A percentile compares a stretch with the other conserved stretches of the same genome.
Evolutionary conservation across 225 moss, liverwort and hornwort species (phyloP).

Genomic region (Asterella californica): DNA sequence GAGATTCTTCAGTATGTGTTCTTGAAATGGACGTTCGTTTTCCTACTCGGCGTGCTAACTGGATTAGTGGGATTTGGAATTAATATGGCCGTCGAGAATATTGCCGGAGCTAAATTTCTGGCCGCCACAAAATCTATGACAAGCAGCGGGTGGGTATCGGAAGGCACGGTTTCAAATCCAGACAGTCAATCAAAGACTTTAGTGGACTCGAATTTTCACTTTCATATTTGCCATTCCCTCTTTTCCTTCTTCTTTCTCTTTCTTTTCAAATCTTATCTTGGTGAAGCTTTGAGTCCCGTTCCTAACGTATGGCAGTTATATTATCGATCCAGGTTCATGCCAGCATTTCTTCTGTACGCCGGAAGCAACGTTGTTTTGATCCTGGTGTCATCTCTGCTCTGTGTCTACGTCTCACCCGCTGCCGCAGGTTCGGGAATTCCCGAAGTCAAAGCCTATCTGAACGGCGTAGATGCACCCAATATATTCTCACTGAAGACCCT

Average conservation of each 20-base stretch:
- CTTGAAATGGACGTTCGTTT: constrained; percentile 83
- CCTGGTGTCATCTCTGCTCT: constrained; percentile 54
- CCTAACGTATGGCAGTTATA: neutral
- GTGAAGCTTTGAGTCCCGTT: neutral
- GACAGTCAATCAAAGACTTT: neutral
- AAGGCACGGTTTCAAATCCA: constrained; percentile 7
- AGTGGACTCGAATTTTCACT: neutral
- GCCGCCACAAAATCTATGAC: constrained; percentile 50
- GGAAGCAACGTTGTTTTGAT: constrained; percentile 62
- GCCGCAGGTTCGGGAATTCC: constrained; percentile 97
- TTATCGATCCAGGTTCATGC: constrained; percentile 44
- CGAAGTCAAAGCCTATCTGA: constrained; percentile 95
- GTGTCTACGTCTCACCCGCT: constrained; percentile 78
- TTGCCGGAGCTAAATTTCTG: constrained; percentile 69
- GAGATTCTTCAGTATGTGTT: constrained; percentile 82
- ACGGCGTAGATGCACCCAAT: constrained; percentile 78
- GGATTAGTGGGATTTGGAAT: constrained; percentile 65
- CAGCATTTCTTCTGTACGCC: constrained; percentile 62
- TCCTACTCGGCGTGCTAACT: constrained; percentile 69
- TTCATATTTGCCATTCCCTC: neutral
- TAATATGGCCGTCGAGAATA: constrained; percentile 78
- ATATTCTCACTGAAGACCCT: constrained; percentile 82
- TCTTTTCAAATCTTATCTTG: neutral
- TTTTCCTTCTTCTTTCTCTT: neutral
- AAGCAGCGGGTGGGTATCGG: constrained; percentile 39